Conservation (phyloP, 2,329 filamentous ascomycete genomes). For the Fusarium protoensiforme region DNA sequence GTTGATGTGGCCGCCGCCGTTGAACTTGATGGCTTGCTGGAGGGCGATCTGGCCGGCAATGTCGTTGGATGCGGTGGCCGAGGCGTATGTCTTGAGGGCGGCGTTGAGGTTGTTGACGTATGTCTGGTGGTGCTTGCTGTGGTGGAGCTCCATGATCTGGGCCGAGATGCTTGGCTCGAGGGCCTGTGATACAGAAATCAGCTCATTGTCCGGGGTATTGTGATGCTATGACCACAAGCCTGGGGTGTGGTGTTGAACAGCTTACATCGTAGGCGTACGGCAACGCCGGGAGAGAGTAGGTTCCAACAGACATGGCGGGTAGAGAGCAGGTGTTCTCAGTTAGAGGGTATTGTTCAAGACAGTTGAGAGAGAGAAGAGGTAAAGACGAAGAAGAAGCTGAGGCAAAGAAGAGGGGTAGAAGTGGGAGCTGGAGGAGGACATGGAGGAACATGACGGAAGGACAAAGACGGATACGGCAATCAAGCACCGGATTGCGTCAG, state of each 20-base stretch:
- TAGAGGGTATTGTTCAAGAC: not conserved
- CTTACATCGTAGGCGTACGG: constrained; percentile 78
- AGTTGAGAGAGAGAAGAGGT: constrained; percentile 4
- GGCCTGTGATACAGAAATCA: constrained; percentile 57
- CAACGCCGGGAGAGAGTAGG: constrained; percentile 71
- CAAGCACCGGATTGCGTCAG: constrained; percentile 31
- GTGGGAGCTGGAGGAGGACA: not conserved
- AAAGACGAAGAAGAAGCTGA: constrained; percentile 1
- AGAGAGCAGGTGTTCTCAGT: not conserved
- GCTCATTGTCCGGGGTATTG: not conserved
- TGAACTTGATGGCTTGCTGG: constrained; percentile 83
- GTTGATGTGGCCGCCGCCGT: constrained; percentile 93
- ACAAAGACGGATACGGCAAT: not conserved
- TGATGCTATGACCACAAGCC: not conserved
- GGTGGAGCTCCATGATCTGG: constrained; percentile 86
- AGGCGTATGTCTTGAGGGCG: constrained; percentile 68
- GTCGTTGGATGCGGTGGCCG: constrained; percentile 66
- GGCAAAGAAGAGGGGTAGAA: constrained; percentile 34
- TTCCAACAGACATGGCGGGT: constrained; percentile 50
- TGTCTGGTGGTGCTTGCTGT: constrained; percentile 81
- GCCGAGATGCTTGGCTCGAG: constrained; percentile 79
- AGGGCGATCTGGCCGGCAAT: constrained; percentile 73
- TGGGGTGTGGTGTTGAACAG: not conserved
- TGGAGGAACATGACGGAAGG: constrained; percentile 17
- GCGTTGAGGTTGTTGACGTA: constrained; percentile 82